Base-by-base conservation (phyloP, 2,329 filamentous ascomycete species). In the Hypoxylon sp. region DNA sequence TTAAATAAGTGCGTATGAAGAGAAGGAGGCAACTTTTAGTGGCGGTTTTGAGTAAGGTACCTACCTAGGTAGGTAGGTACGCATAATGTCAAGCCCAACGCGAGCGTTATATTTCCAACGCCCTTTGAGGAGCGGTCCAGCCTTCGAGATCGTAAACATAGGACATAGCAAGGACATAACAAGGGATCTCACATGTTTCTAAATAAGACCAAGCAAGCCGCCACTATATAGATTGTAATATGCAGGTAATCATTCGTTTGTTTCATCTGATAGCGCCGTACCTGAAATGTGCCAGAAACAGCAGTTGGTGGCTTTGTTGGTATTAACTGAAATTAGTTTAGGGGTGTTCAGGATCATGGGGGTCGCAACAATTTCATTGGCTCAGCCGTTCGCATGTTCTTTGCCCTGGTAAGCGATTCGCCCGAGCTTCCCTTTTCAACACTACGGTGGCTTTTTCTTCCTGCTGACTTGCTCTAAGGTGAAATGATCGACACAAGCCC, bases 371-470 rank as follows among this genome's bases (percentile, higher is more conserved):
- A 26, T 66, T 66, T 68, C 44, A 71, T 71, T 71, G 68, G 68
- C 54, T 63, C 22, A 55, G 65, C 59, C 55, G 48, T 47, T 60
- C 52, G 55, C 59, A 26, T 50, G 39, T 50, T 50, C 47, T 26
- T 33, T n/a, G 19, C 55, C 59, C 50, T 47, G 31, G 55, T 60
- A 47, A 60, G 33, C 59, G 58, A 62, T 35, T 35, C 37, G 37
- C 26, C 59, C 39, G 58, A 67, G 26, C 67, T 68, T 71, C 65
- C 65, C 59, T 59, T 69, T 68, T 66, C 50, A 62, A 35, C 29
- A 14, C 26, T 62, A n/a, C 52, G 29, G 55, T 50, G n/a, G 19
- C 59, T 59, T 31, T 53, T 26, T 13, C 19, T 46, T 42, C 35
- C 26, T 63, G 42, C 17, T 58, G 60, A 63, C 57, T 59, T 60